A percentile compares a stretch with the other conserved stretches of the same genome.
Evolutionary conservation across 2,329 filamentous ascomycete species (phyloP).

Genomic region (Exophiala aquamarina): DNA sequence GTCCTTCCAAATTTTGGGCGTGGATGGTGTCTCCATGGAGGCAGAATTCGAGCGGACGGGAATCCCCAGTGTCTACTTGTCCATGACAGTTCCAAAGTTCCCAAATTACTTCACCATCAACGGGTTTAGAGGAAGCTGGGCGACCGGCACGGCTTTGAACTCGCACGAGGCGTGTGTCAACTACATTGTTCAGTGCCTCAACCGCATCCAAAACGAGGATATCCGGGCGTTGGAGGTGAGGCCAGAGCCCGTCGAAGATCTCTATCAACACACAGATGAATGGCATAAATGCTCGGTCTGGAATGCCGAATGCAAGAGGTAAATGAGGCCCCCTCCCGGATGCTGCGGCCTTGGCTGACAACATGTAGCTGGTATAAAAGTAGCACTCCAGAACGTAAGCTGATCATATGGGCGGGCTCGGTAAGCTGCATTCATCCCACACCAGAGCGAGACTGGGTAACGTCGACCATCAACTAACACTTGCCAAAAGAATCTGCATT

Average conservation of each 20-base stretch:
- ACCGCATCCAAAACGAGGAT: slow-evolving; percentile 38
- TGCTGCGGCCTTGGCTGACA: no score
- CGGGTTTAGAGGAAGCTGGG: slow-evolving; percentile 25
- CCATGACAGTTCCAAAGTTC: slow-evolving; percentile 33
- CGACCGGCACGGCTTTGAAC: slow-evolving; percentile 24
- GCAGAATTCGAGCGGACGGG: slow-evolving; percentile 28
- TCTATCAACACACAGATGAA: slow-evolving; percentile 33
- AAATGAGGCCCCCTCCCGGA: no score
- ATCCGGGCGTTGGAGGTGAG: slow-evolving; percentile 34
- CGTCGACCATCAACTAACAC: no score
- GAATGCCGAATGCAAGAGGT: slow-evolving; percentile 36
- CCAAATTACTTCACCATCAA: slow-evolving; percentile 38
- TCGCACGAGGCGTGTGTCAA: slow-evolving; percentile 29
- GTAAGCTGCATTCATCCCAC: slow-evolving; percentile 4
- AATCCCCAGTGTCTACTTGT: slow-evolving; percentile 35
- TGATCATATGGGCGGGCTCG: slow-evolving; percentile 12
- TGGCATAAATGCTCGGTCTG: slow-evolving; percentile 38
- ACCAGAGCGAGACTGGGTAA: neutral
- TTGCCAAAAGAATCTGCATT: slow-evolving; percentile 9
- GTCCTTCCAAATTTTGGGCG: slow-evolving; percentile 34
- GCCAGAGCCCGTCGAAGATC: slow-evolving; percentile 14
- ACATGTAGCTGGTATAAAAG: slow-evolving; percentile 38
- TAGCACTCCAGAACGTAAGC: slow-evolving; percentile 4
- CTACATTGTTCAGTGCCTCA: slow-evolving; percentile 35
- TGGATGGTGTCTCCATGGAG: slow-evolving; percentile 18